These are phyloP conservation scores for Aspergillus ochraceoroseus DNA, from an alignment of 2,329 filamentous ascomycete species.

Conservation along the genomic window DNA sequence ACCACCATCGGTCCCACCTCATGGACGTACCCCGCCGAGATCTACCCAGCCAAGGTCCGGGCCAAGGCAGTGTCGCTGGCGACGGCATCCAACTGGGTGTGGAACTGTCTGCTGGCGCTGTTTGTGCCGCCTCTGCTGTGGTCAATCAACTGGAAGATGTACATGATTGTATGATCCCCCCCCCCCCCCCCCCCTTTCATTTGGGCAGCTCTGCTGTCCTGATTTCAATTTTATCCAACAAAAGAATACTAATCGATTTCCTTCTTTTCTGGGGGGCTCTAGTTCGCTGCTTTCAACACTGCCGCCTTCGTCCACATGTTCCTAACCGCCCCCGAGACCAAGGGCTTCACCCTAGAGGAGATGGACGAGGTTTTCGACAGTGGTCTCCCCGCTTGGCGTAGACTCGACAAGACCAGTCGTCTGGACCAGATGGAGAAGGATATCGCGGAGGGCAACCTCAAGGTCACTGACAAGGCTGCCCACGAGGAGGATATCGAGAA, in stretches of 20 bases:
- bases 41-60: constrained; percentile 20
- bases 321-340: constrained; percentile 19
- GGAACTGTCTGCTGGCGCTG: constrained; percentile 20
- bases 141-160: constrained; percentile 24
- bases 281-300: constrained; percentile 22
- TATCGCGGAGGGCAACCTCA: constrained; percentile 19
- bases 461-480: constrained; percentile 7
- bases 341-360: constrained; percentile 20
- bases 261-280: not conserved
- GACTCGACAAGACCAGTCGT: constrained; percentile 13
- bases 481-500: not conserved
- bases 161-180: constrained; percentile 19
- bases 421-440: constrained; percentile 18
- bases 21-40: constrained; percentile 21
- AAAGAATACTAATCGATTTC: not conserved
- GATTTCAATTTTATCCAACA: no score
- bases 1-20: constrained; percentile 25
- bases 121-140: constrained; percentile 20
- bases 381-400: constrained; percentile 22
- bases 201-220: no score
- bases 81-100: constrained; percentile 20
- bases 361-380: constrained; percentile 31
- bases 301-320: constrained; percentile 21
- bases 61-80: constrained; percentile 21
- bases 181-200: not conserved